phyloP scores from a whole-genome alignment of 805 yeast genomes.

The Wickerhamiella sorbophila region DNA sequence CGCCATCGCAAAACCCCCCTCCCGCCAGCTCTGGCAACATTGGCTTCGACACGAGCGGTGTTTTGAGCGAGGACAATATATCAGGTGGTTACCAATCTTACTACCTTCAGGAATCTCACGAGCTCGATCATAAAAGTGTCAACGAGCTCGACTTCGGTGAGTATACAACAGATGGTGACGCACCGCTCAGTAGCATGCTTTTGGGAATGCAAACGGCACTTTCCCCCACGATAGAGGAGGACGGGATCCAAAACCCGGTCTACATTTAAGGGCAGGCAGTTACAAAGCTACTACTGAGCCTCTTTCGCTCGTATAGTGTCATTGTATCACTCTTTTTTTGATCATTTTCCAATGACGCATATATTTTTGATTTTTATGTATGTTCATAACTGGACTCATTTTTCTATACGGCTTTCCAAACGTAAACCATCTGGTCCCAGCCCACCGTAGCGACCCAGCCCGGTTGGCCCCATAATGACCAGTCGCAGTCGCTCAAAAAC shows the following conservation, averaged over 20 bases:
- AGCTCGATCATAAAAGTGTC: neutral
- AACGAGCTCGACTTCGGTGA: neutral
- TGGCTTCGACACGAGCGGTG: too few relatives aligned
- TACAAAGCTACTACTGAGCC: too few relatives aligned
- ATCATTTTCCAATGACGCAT: neutral
- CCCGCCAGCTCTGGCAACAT: too few relatives aligned
- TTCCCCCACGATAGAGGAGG: neutral
- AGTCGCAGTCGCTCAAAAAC: constrained; percentile 86
- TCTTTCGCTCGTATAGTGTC: neutral
- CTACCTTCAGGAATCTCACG: neutral
- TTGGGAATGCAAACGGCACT: neutral
- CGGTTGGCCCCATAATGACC: constrained; percentile 92
- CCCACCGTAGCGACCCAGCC: constrained; percentile 93
- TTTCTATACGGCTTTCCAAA: constrained; percentile 44
- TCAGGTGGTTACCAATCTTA: neutral
- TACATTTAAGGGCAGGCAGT: neutral
- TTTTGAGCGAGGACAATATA: too few relatives aligned
- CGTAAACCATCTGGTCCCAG: constrained; percentile 89
- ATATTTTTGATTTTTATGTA: neutral
- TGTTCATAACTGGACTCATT: too few relatives aligned
- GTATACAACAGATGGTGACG: neutral
- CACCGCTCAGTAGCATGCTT: neutral
- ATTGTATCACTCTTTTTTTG: neutral
- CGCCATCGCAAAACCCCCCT: too few relatives aligned
- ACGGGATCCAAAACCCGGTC: constrained; percentile 1